Percentiles rank a stretch among this genome's conserved stretches.
Conservation (phyloP, 1,284 basidiomycete species). For the Cutaneotrichosporon cutaneum region DNA sequence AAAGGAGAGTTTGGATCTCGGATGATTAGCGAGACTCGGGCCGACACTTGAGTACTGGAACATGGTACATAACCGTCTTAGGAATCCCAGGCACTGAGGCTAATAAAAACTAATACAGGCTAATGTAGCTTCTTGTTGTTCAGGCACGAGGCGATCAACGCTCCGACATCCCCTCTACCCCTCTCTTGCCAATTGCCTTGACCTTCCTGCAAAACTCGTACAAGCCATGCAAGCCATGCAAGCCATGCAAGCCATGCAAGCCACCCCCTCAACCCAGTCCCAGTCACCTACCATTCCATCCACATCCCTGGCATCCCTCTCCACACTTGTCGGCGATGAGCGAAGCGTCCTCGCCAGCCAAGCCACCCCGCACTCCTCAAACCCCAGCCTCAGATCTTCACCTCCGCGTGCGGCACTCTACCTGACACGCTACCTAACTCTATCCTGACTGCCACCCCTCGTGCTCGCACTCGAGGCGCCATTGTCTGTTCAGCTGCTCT, state of each 20-base stretch:
- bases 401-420: neutral
- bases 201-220: too few species aligned
- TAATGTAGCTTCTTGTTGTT: too few species aligned
- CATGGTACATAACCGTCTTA: too few species aligned
- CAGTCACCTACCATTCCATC: neutral
- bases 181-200: too few species aligned
- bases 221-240: too few species aligned
- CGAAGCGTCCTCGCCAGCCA: neutral
- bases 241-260: neutral
- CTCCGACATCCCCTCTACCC: too few species aligned
- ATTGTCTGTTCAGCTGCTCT: neutral
- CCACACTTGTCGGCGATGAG: neutral
- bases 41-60: too few species aligned
- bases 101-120: too few species aligned
- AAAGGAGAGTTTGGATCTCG: neutral
- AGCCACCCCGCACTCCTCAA: too few species aligned
- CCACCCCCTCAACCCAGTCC: neutral
- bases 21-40: neutral
- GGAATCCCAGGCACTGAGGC: too few species aligned
- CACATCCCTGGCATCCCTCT: neutral
- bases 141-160: neutral
- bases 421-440: neutral
- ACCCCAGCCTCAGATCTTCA: too few species aligned
- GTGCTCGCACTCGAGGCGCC: conserved; percentile 1
- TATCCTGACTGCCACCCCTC: neutral